phyloP scores from a whole-genome alignment of 306 rosid species.

The Casuarina glauca region DNA sequence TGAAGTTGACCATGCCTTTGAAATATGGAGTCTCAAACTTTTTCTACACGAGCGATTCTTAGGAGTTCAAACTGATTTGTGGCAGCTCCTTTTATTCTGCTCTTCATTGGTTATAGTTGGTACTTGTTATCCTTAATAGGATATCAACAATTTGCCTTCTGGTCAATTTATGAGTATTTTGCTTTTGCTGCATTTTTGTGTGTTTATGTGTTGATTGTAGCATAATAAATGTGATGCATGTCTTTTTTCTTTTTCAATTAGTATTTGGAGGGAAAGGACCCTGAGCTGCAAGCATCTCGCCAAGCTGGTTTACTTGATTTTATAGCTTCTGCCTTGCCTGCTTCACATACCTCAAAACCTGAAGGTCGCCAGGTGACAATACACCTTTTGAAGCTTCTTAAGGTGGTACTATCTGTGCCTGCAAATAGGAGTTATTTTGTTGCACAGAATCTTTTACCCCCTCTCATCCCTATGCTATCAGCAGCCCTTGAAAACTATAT shows the following conservation, averaged over 20 bases:
- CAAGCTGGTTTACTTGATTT: constrained; percentile 96
- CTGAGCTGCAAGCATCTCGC: constrained; percentile 90
- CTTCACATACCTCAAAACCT: constrained; percentile 95
- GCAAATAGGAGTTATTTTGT: constrained; percentile 92
- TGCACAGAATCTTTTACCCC: constrained; percentile 89
- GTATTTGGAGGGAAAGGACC: constrained; percentile 96
- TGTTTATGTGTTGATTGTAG: background rate
- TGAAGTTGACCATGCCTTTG: constrained; percentile 1
- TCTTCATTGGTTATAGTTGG: background rate
- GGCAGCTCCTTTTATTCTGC: background rate
- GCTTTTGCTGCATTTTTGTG: background rate
- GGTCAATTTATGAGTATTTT: background rate
- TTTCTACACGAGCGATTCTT: background rate
- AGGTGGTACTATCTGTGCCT: constrained; percentile 69
- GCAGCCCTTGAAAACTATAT: constrained; percentile 95
- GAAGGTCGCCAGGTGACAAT: constrained; percentile 92
- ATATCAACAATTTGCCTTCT: background rate
- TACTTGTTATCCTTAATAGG: background rate
- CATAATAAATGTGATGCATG: background rate
- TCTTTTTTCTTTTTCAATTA: constrained; percentile 28
- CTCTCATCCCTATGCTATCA: constrained; percentile 92
- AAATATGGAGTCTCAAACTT: background rate
- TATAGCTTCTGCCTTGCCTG: constrained; percentile 96
- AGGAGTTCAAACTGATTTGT: background rate
- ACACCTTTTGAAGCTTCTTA: constrained; percentile 80